phyloP scores from a whole-genome alignment of 305 asterid genomes.

The Fraxinus baroniana region DNA sequence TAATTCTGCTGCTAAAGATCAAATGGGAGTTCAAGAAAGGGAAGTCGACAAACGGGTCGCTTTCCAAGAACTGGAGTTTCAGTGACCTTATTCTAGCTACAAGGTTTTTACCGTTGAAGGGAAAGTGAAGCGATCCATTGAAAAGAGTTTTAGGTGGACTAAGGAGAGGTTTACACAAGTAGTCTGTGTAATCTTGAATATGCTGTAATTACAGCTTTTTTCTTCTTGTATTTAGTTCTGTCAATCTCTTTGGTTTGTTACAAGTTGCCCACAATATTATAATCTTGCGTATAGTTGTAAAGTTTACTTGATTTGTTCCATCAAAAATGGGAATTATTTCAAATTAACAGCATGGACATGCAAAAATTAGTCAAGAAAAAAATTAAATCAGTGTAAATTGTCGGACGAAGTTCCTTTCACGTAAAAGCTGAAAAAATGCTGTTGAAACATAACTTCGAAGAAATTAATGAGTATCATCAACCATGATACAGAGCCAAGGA shows the following conservation, averaged over 20 bases:
- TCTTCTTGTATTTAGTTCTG: background rate
- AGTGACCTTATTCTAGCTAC: slow-evolving; percentile 50
- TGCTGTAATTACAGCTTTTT: background rate
- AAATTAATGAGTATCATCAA: background rate
- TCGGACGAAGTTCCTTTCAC: background rate
- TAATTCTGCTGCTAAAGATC: slow-evolving; percentile 29
- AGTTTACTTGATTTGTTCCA: background rate
- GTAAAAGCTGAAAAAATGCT: background rate
- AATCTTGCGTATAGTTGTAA: background rate
- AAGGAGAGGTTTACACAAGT: slow-evolving; percentile 56
- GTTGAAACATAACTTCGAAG: background rate
- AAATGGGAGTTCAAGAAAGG: slow-evolving; percentile 64
- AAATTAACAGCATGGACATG: background rate
- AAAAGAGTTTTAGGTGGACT: slow-evolving; percentile 71
- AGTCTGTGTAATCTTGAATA: slow-evolving; percentile 34
- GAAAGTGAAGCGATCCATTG: slow-evolving; percentile 69
- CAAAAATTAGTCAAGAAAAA: background rate
- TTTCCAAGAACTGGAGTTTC: slow-evolving; percentile 54
- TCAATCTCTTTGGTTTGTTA: background rate
- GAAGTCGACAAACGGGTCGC: slow-evolving; percentile 46
- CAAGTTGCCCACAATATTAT: background rate
- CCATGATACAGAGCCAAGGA: background rate
- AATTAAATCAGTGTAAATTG: background rate
- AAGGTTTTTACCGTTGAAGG: slow-evolving; percentile 78
- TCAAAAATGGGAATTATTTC: background rate